A percentile compares a stretch with the other conserved stretches of the same genome.
Conservation (phyloP, 441 rosid species). For the Corymbia citriodora region DNA sequence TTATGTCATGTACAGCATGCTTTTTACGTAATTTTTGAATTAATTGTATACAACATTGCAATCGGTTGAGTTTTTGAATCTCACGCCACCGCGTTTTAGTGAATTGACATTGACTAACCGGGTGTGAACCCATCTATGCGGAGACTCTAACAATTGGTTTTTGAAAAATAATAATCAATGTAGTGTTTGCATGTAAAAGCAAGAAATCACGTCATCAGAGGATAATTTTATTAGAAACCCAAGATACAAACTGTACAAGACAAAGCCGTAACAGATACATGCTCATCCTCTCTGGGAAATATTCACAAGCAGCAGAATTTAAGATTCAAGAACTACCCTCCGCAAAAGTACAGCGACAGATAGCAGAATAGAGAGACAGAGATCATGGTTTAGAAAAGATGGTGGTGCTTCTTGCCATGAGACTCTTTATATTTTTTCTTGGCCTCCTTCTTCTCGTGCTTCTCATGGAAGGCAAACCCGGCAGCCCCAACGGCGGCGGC, state of each 20-base stretch:
- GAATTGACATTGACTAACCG: no score
- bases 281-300: background rate
- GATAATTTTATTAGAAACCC: background rate
- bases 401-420: conserved; percentile 51
- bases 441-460: conserved; percentile 39
- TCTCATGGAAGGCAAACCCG: conserved; percentile 50
- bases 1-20: no score
- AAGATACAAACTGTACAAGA: background rate
- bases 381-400: conserved; percentile 17
- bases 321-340: background rate
- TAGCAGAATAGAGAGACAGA: background rate
- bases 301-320: background rate
- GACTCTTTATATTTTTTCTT: conserved; percentile 32
- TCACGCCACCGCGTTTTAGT: no score
- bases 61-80: no score
- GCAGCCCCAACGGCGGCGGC: conserved; percentile 34
- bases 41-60: no score
- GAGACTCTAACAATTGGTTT: background rate
- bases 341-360: background rate
- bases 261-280: background rate
- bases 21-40: no score
- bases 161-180: background rate
- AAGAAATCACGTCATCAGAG: background rate
- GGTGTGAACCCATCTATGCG: background rate
- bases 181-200: background rate